Percentiles rank a stretch among this genome's conserved stretches.
phyloP scores from a whole-genome alignment of 2,329 filamentous ascomycete species.

The Penicillium sp. region DNA sequence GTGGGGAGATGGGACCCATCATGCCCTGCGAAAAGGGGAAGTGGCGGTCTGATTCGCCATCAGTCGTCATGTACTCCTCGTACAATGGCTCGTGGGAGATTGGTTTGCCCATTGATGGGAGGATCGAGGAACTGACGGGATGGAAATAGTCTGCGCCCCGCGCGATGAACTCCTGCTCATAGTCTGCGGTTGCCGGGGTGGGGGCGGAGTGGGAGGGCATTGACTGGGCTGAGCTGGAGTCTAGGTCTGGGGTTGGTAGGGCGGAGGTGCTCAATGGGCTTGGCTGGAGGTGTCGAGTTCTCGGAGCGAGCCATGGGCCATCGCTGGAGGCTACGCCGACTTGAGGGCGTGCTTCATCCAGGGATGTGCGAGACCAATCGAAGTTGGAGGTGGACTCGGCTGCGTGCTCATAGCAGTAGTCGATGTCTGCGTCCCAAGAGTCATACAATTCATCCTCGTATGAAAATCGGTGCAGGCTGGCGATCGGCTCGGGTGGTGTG shows the following conservation, averaged over 20 bases:
- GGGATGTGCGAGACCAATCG: constrained; percentile 52
- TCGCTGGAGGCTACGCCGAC: constrained; percentile 18
- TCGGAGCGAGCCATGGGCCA: constrained; percentile 13
- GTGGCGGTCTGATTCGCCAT: constrained; percentile 49
- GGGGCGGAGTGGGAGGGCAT: constrained; percentile 27
- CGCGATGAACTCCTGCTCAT: constrained; percentile 28
- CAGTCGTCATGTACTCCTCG: constrained; percentile 45
- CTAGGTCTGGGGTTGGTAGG: constrained; percentile 35
- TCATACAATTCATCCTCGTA: constrained; percentile 35
- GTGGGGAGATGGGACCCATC: constrained; percentile 41
- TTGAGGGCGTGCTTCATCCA: constrained; percentile 31
- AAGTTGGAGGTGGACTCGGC: constrained; percentile 62
- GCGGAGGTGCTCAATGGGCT: constrained; percentile 28
- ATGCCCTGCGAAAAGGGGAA: constrained; percentile 45
- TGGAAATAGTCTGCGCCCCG: constrained; percentile 27
- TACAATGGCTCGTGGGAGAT: constrained; percentile 38
- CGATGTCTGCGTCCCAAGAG: constrained; percentile 63
- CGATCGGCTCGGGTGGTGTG: constrained; percentile 16
- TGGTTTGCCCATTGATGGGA: constrained; percentile 36
- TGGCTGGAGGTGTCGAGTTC: constrained; percentile 19
- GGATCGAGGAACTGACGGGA: constrained; percentile 32
- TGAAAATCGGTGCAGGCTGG: constrained; percentile 19
- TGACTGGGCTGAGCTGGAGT: constrained; percentile 36
- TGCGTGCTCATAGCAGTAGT: constrained; percentile 62
- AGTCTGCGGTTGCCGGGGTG: constrained; percentile 32